phyloP scores from a whole-genome alignment of 352 stramenopile genomes.

The Phytophthora rubi region DNA sequence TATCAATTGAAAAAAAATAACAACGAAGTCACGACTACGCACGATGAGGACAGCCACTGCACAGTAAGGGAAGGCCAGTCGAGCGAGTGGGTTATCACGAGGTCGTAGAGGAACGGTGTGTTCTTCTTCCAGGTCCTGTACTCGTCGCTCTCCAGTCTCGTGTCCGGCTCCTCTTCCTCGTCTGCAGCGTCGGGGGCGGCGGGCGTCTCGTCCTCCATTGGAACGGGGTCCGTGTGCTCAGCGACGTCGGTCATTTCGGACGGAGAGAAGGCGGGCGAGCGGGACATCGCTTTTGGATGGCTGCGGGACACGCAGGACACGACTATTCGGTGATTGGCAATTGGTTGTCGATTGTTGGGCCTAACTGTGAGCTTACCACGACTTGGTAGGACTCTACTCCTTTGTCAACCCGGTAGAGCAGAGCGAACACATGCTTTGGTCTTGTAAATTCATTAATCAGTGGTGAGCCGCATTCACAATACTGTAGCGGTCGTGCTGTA shows the following conservation, averaged over 20 bases:
- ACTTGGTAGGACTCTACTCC: background rate
- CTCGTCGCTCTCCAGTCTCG: constrained; percentile 95
- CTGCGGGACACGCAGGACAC: constrained; percentile 8
- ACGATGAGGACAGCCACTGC: constrained; percentile 94
- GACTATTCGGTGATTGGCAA: constrained; percentile 25
- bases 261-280: background rate
- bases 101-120: constrained; percentile 98
- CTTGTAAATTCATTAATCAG: constrained; percentile 36
- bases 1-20: no score
- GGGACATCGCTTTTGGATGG: constrained; percentile 9
- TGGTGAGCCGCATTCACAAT: constrained; percentile 11
- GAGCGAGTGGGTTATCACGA: constrained; percentile 98
- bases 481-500: constrained; percentile 3
- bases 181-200: constrained; percentile 10
- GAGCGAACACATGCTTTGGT: constrained; percentile 16
- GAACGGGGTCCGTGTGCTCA: constrained; percentile 1
- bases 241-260: constrained; percentile 12
- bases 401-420: background rate
- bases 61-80: constrained; percentile 99
- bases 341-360: constrained; percentile 2
- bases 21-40: background rate
- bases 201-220: constrained; percentile 19
- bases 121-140: constrained; percentile 99
- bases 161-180: constrained; percentile 65
- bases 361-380: background rate